Evolutionary conservation across 1,284 basidiomycete species (phyloP).

Genomic region (Boletus smithii): DNA sequence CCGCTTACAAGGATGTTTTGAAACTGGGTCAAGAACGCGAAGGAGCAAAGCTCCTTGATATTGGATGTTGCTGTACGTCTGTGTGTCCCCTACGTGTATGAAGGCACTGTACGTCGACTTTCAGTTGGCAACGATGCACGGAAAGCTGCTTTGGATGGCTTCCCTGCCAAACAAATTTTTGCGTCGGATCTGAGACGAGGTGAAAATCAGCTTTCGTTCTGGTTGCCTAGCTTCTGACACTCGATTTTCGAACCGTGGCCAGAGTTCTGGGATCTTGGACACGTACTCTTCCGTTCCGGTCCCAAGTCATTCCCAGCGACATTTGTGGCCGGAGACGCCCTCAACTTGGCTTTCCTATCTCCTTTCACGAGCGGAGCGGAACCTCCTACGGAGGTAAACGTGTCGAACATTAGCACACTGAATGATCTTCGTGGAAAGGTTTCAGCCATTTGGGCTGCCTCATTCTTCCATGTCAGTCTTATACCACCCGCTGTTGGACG

Average conservation of each 20-base stretch:
- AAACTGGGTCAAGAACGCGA: conserved; percentile 26
- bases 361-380: not conserved
- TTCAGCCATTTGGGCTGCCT: conserved; percentile 38
- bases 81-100: not conserved
- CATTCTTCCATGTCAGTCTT: conserved; percentile 41
- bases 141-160: conserved; percentile 20
- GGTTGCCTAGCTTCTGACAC: not conserved
- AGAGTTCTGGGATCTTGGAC: conserved; percentile 36
- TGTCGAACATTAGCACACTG: conserved; percentile 31
- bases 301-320: conserved; percentile 32
- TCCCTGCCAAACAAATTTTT: conserved; percentile 21
- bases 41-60: conserved; percentile 29
- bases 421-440: conserved; percentile 38
- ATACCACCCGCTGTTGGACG: conserved; percentile 6
- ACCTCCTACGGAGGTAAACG: conserved; percentile 12
- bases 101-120: not conserved
- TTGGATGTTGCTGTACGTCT: conserved; percentile 33
- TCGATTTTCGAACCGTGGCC: not conserved
- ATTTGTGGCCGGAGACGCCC: conserved; percentile 34
- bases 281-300: conserved; percentile 33
- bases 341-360: conserved; percentile 25
- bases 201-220: conserved; percentile 1
- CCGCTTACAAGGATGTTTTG: conserved; percentile 24
- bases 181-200: conserved; percentile 24
- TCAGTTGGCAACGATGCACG: conserved; percentile 24